Conservation (phyloP, 2,329 filamentous ascomycete genomes). For the Aspergillus sp. region DNA sequence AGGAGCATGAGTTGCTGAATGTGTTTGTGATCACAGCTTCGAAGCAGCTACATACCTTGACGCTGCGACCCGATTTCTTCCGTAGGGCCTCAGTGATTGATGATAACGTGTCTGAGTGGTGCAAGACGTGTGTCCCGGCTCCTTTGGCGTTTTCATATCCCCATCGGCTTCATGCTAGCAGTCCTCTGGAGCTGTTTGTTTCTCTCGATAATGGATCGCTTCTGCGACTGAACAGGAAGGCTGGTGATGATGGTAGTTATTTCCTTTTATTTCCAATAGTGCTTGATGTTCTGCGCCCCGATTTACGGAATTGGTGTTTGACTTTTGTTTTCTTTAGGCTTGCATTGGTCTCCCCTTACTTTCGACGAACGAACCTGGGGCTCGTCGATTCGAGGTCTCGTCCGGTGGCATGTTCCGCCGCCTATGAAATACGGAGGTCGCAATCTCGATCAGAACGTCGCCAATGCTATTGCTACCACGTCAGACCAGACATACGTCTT, state of each 20-base stretch:
- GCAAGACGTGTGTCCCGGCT: slow-evolving; percentile 64
- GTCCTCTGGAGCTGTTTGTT: slow-evolving; percentile 64
- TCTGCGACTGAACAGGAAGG: slow-evolving; percentile 60
- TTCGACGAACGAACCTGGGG: slow-evolving; percentile 44
- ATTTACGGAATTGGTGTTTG: slow-evolving; percentile 1
- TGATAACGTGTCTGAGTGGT: slow-evolving; percentile 64
- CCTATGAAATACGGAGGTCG: slow-evolving; percentile 36
- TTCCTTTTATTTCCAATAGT: not conserved
- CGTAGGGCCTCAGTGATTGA: slow-evolving; percentile 61
- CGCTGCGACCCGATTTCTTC: slow-evolving; percentile 76
- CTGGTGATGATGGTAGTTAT: slow-evolving; percentile 42
- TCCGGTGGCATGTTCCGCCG: slow-evolving; percentile 38
- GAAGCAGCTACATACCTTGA: slow-evolving; percentile 76
- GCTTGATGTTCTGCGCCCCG: too few species aligned
- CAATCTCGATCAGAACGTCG: slow-evolving; percentile 35
- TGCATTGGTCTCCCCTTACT: slow-evolving; percentile 39
- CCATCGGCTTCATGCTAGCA: slow-evolving; percentile 70
- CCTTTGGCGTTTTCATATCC: slow-evolving; percentile 69
- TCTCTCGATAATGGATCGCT: slow-evolving; percentile 47
- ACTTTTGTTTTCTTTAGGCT: slow-evolving; percentile 21
- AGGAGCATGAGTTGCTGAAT: slow-evolving; percentile 67
- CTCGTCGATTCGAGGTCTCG: slow-evolving; percentile 40
- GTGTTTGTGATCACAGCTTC: slow-evolving; percentile 71
- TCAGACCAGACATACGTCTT: slow-evolving; percentile 50
- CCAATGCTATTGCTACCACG: slow-evolving; percentile 38